Conservation (phyloP, 805 yeast species). For the Yarrowia osloensis region DNA sequence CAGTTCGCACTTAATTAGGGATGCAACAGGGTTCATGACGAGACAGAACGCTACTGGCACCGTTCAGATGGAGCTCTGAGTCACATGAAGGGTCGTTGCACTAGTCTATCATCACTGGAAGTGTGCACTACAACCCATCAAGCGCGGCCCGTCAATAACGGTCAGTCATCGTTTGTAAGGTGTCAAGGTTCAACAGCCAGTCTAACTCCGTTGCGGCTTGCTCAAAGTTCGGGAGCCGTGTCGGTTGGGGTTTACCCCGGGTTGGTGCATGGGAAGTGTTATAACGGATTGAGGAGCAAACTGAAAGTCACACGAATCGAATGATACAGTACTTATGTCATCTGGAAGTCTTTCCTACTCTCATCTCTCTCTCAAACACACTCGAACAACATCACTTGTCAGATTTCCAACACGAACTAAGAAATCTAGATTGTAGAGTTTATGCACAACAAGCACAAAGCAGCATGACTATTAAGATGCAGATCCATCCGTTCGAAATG, state of each 20-base stretch:
- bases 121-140: no score
- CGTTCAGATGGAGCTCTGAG: no score
- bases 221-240: slow-evolving; percentile 12
- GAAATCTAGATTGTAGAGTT: background rate
- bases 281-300: background rate
- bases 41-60: no score
- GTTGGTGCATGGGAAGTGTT: background rate
- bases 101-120: no score
- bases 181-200: background rate
- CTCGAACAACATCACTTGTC: no score
- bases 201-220: background rate
- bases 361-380: no score
- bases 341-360: no score
- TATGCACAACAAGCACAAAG: slow-evolving; percentile 4
- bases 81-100: no score
- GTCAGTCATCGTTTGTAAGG: background rate
- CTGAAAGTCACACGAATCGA: background rate
- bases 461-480: slow-evolving; percentile 3
- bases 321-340: background rate
- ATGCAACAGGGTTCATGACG: no score
- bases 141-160: no score
- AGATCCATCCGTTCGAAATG: background rate
- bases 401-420: background rate
- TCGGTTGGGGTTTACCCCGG: background rate
- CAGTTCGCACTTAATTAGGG: background rate